Evolutionary conservation across 371 early-diverging fungal species (phyloP), one percentile per base, ranked within the genome.

Genomic region (Mortierella sp.): DNA sequence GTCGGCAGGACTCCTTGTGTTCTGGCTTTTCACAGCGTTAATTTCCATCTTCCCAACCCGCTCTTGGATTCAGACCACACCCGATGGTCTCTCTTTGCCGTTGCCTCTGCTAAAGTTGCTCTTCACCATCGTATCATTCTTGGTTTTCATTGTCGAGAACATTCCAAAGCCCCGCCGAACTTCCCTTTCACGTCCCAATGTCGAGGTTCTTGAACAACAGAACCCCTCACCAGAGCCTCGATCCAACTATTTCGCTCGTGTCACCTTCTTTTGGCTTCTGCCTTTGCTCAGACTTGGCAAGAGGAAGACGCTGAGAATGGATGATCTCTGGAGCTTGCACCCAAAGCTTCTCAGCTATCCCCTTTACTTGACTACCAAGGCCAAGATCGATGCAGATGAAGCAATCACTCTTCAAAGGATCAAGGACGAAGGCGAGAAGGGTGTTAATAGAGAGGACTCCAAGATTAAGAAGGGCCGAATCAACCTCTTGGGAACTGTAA

Each of bases 221-320:
- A 81, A 81, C 30, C 83, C 83, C 6, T 77, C 77, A 0, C 96
- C 96, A 3, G 98, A 97, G 74, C 91, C 90, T 30, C 87, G 85
- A n/a, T 90, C 97, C 54, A 94, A 95, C 75, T 91, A 97, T 55
- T 96, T 96, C 70, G 91, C 94, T 12, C 86, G 90, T 43, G 77
- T 97, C n/a, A 89, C 93, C 0, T 98, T 98, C 83, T 87, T 90
- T 39, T 98, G 99, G 99, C 92, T 98, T 93, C 89, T 93, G 24
- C 91, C 93, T 3, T 75, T 98, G 73, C 92, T 98, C 85, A 90
- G 90, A 62, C 76, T 90, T 47, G 99, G 97, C 1, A 89, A 88
- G 68, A 70, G 80, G 28, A 93, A 93, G 76, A 90, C 90, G 14
- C 85, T 97, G 52, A 84, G 77, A 2, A 90, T 90, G 88, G 94